Conservation (phyloP, 2,329 filamentous ascomycete genomes). For the Lomentospora prolificans region DNA sequence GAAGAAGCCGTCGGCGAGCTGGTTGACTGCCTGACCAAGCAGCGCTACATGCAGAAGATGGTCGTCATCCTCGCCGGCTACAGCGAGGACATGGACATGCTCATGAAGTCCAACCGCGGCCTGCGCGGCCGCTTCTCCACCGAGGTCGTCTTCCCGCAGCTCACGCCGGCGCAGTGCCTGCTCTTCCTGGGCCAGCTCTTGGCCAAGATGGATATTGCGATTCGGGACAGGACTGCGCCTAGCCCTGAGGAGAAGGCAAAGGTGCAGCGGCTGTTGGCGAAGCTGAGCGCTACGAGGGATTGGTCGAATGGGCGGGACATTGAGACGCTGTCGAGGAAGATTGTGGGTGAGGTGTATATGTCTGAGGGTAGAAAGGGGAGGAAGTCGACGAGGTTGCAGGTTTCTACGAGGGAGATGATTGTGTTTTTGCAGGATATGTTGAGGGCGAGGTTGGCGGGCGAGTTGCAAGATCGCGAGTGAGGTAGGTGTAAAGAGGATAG, state of each 20-base stretch:
- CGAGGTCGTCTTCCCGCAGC: constrained; percentile 41
- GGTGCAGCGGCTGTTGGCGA: constrained; percentile 23
- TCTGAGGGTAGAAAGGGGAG: constrained; percentile 22
- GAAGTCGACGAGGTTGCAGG: constrained; percentile 4
- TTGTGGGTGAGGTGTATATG: constrained; percentile 34
- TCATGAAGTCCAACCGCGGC: constrained; percentile 52
- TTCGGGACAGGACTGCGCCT: constrained; percentile 12
- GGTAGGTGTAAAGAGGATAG: neutral
- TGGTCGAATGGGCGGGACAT: constrained; percentile 60
- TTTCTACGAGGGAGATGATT: neutral
- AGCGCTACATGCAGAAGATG: constrained; percentile 47
- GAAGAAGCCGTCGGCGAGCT: constrained; percentile 46
- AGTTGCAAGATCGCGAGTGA: neutral
- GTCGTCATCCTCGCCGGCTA: constrained; percentile 64
- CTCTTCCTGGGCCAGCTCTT: constrained; percentile 27
- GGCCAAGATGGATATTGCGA: constrained; percentile 19
- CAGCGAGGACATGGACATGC: constrained; percentile 51
- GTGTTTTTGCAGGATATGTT: constrained; percentile 1
- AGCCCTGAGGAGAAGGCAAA: constrained; percentile 10
- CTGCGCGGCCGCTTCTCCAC: constrained; percentile 57
- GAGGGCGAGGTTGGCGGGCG: neutral
- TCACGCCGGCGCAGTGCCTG: constrained; percentile 32
- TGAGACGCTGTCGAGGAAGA: constrained; percentile 36
- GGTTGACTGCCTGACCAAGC: constrained; percentile 43
- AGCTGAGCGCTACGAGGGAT: constrained; percentile 30